A percentile compares a stretch with the other conserved stretches of the same genome.
Evolutionary conservation across 768 basidiomycete species (phyloP).

Genomic region (Amanita pallidorosea): DNA sequence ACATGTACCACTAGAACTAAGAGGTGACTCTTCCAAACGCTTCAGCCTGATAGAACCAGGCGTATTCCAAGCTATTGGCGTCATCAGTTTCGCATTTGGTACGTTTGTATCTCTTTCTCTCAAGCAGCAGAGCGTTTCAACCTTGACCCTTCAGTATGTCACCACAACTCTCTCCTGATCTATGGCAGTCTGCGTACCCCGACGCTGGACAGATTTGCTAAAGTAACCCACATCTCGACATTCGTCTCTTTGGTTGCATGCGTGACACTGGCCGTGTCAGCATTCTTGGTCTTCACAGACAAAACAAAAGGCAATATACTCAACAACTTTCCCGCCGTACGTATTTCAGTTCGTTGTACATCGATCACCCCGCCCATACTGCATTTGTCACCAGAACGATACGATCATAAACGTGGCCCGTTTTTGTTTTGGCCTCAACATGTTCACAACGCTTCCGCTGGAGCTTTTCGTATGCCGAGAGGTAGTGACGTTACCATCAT

Average conservation of each 20-base stretch:
- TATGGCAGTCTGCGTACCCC: constrained; percentile 91
- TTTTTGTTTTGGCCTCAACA: constrained; percentile 90
- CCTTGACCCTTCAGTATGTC: constrained; percentile 53
- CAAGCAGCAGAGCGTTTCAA: background rate
- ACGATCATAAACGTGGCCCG: constrained; percentile 92
- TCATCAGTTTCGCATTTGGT: constrained; percentile 90
- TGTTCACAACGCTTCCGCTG: constrained; percentile 96
- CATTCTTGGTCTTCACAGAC: constrained; percentile 82
- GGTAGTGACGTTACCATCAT: constrained; percentile 27
- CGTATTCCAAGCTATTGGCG: constrained; percentile 91
- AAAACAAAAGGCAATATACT: constrained; percentile 93
- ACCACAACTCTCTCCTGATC: constrained; percentile 95
- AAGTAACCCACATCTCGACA: constrained; percentile 90
- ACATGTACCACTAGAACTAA: constrained; percentile 58
- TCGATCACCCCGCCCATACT: background rate
- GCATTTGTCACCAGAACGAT: constrained; percentile 40
- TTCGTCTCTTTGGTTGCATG: constrained; percentile 78
- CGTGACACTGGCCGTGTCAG: constrained; percentile 72
- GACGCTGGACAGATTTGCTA: constrained; percentile 87
- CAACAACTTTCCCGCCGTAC: constrained; percentile 82
- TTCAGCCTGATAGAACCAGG: constrained; percentile 72
- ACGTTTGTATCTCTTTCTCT: constrained; percentile 1
- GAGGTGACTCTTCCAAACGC: constrained; percentile 65
- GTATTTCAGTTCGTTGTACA: constrained; percentile 9
- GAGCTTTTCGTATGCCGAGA: constrained; percentile 98